Percentiles rank a stretch among this genome's conserved stretches.
Conservation (phyloP, 108 stramenopile genomes). For the Chaetoceros tenuissimus region DNA sequence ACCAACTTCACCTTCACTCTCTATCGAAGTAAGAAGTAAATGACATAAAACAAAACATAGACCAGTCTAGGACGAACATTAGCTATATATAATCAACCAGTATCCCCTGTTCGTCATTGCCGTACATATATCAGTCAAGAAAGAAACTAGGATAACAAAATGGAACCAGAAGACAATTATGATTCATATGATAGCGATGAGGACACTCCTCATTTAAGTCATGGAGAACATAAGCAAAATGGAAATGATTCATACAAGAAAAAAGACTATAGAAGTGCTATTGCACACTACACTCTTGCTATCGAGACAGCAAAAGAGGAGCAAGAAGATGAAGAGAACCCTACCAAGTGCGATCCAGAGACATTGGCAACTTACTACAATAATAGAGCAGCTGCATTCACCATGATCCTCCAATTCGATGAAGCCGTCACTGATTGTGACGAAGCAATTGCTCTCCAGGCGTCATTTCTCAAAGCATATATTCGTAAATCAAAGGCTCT, state of each 20-base stretch:
- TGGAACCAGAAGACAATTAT: no score
- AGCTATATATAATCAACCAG: no score
- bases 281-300: constrained; percentile 16
- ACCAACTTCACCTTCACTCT: no score
- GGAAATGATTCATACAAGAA: constrained; percentile 21
- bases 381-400: constrained; percentile 43
- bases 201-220: no score
- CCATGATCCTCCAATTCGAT: constrained; percentile 25
- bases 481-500: constrained; percentile 25
- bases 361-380: constrained; percentile 20
- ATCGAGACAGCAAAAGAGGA: constrained; percentile 10
- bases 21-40: no score
- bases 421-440: constrained; percentile 29
- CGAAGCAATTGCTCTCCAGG: constrained; percentile 21
- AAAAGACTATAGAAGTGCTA: constrained; percentile 12
- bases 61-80: no score
- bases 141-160: no score
- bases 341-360: background rate
- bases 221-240: constrained; percentile 11
- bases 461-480: constrained; percentile 37
- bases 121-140: no score
- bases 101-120: no score
- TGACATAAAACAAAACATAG: no score
- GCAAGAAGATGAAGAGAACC: background rate
- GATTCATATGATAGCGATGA: no score